These are phyloP conservation scores for Boletales sp. DNA, from an alignment of 768 basidiomycete species.

Conservation along the genomic window DNA sequence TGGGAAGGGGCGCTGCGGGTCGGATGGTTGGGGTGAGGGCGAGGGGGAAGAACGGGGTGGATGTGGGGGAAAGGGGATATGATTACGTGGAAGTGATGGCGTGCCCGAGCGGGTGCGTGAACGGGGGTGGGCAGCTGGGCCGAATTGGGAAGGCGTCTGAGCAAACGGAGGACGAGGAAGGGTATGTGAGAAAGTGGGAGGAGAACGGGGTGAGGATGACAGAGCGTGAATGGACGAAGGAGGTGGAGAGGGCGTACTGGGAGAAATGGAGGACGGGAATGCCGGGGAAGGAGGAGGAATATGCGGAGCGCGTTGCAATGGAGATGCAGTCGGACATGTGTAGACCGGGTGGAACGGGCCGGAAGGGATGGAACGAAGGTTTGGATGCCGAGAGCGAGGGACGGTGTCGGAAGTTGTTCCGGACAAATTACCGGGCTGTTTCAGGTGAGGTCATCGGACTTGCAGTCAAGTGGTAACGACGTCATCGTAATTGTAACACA, in stretches of 20 bases:
- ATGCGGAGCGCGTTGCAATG: slow-evolving; percentile 37
- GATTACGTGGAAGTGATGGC: slow-evolving; percentile 99
- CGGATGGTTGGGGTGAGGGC: slow-evolving; percentile 25
- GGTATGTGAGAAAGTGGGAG: slow-evolving; percentile 60
- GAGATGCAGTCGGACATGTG: slow-evolving; percentile 43
- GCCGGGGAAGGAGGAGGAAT: not conserved
- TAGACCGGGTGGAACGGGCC: slow-evolving; percentile 27
- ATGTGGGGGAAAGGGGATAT: slow-evolving; percentile 48
- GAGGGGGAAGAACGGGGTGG: slow-evolving; percentile 30
- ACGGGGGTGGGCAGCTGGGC: slow-evolving; percentile 84
- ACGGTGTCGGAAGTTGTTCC: slow-evolving; percentile 48
- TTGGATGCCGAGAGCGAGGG: slow-evolving; percentile 45
- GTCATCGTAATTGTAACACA: slow-evolving; percentile 4
- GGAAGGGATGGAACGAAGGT: slow-evolving; percentile 30
- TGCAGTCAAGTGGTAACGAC: slow-evolving; percentile 65
- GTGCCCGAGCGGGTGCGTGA: slow-evolving; percentile 95
- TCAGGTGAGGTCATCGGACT: slow-evolving; percentile 80
- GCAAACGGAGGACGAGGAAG: slow-evolving; percentile 54
- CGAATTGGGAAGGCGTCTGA: slow-evolving; percentile 16
- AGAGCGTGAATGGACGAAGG: slow-evolving; percentile 79
- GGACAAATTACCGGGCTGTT: slow-evolving; percentile 82
- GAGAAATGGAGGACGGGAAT: slow-evolving; percentile 44
- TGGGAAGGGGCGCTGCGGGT: slow-evolving; percentile 68
- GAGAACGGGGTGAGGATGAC: slow-evolving; percentile 43
- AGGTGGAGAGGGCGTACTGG: slow-evolving; percentile 87